Evolutionary conservation across 2,329 filamentous ascomycete species (phyloP).

Genomic region (Exutisphaerella laricina): DNA sequence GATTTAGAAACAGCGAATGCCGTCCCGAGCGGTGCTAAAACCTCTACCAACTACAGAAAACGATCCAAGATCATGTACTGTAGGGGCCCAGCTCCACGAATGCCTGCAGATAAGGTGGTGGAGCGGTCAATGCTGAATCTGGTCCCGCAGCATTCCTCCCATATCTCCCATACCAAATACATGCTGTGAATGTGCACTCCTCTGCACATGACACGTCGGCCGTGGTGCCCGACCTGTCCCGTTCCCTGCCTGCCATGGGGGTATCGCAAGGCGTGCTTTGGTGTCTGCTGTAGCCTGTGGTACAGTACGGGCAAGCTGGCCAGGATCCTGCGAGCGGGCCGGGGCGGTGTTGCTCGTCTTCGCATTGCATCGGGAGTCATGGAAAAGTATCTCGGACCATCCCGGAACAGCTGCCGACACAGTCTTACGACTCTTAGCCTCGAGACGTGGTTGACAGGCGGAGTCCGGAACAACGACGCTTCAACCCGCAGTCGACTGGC

Average conservation of each 20-base stretch:
- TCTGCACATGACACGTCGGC: neutral
- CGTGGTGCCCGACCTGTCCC: constrained; percentile 1
- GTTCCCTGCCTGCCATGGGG: constrained; percentile 10
- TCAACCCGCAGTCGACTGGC: neutral
- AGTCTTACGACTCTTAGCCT: too few relatives aligned
- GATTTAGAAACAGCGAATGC: constrained; percentile 1
- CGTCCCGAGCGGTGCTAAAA: neutral
- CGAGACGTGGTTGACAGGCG: neutral
- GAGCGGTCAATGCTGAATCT: neutral
- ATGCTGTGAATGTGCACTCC: too few relatives aligned
- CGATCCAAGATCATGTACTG: constrained; percentile 4
- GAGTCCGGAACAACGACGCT: neutral
- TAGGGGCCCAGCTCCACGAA: constrained; percentile 1
- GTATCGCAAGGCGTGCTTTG: too few relatives aligned
- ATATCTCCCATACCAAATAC: too few relatives aligned
- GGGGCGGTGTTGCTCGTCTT: neutral
- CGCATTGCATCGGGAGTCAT: neutral
- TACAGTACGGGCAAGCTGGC: neutral
- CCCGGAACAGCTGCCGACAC: too few relatives aligned
- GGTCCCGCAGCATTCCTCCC: neutral
- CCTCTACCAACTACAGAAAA: neutral
- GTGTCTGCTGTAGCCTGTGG: neutral
- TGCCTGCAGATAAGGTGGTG: constrained; percentile 1
- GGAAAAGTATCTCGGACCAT: too few relatives aligned
- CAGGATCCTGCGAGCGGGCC: neutral